Base-by-base conservation (phyloP, 441 rosid species). In the Cnidoscolus chayamansa region DNA sequence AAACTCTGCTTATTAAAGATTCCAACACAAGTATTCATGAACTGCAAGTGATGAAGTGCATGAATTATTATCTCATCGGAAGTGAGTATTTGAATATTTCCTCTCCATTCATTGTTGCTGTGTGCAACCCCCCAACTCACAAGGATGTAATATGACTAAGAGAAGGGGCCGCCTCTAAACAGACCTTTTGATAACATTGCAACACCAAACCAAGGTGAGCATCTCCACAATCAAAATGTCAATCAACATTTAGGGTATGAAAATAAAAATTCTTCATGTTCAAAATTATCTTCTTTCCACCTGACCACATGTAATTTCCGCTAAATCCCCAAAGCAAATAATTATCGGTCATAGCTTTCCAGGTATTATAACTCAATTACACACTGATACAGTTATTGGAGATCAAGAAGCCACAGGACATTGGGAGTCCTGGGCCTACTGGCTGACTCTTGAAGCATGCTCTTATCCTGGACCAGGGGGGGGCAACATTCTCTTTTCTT, bases 1-100 rank as follows among this genome's bases (percentile, higher is more conserved):
- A 53, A 75, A 73, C 71, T 76, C 61, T 16, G 60, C 45, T 75
- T 43, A 40, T 2, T 57, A 70, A 20, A 48, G n/a, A 1, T 48
- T 58, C 60, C 15, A 71, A 70, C 30, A 70, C n/a, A 10, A 47
- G 68, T 73, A 66, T 4, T n/a, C n/a, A 19, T 25, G 49, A 47
- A 76, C 16, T 11, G 31, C 43, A 40, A 72, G 35, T 19, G 43
- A 3, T 16, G 20, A 32, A 17, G 7, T 40, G 45, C 45, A 40
- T 40, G 45, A 3, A 40, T 7, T 40, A 40, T 5, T 3, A 40
- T 40, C 45, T 40, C 45, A 40, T 6, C 45, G 0, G 7, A 40
- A 40, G 45, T 3, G 45, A 40, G 45, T 40, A 40, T 40, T 40
- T 40, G 45, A 40, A 13, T 30, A 20, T 50, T 11, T 20, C 7